Evolutionary conservation across 2,329 filamentous ascomycete genomes (phyloP).

Genomic region (Claviceps fusiformis): DNA sequence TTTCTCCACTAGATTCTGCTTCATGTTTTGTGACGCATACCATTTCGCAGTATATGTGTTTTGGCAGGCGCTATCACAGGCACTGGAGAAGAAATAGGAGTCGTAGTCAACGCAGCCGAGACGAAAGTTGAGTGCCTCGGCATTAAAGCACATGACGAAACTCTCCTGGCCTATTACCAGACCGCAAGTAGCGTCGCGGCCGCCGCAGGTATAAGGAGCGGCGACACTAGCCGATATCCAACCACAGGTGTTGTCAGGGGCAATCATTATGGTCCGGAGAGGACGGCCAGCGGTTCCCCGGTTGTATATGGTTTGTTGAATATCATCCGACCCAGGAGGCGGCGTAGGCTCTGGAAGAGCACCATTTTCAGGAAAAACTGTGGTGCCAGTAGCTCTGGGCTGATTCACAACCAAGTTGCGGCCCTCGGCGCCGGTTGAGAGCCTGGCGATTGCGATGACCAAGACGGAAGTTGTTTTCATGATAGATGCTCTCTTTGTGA

Average conservation of each 20-base stretch:
- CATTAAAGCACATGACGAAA: conserved; percentile 28
- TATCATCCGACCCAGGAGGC: conserved; percentile 21
- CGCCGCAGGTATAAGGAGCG: conserved; percentile 28
- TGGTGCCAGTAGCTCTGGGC: conserved; percentile 21
- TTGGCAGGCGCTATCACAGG: conserved; percentile 27
- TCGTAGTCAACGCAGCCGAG: conserved; percentile 26
- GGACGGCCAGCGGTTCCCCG: not conserved
- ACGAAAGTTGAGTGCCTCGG: conserved; percentile 19
- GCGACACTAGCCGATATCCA: conserved; percentile 28
- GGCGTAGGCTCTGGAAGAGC: conserved; percentile 27
- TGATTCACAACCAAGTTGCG: conserved; percentile 8
- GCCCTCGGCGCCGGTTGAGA: conserved; percentile 15
- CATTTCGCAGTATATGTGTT: conserved; percentile 32
- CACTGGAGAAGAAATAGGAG: conserved; percentile 19
- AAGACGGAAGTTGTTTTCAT: conserved; percentile 17
- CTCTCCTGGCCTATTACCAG: conserved; percentile 21
- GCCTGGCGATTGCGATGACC: conserved; percentile 8
- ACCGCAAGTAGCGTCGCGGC: conserved; percentile 22
- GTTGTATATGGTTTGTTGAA: conserved; percentile 8
- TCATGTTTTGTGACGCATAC: conserved; percentile 14
- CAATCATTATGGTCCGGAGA: conserved; percentile 20
- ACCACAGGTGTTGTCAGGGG: conserved; percentile 37
- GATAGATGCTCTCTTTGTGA: not conserved
- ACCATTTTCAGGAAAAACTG: conserved; percentile 21
- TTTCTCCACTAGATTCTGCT: not conserved